Evolutionary conservation across 805 yeast genomes (phyloP), one percentile per base, ranked within the genome.

Genomic region (Myxozyma sirexii): DNA sequence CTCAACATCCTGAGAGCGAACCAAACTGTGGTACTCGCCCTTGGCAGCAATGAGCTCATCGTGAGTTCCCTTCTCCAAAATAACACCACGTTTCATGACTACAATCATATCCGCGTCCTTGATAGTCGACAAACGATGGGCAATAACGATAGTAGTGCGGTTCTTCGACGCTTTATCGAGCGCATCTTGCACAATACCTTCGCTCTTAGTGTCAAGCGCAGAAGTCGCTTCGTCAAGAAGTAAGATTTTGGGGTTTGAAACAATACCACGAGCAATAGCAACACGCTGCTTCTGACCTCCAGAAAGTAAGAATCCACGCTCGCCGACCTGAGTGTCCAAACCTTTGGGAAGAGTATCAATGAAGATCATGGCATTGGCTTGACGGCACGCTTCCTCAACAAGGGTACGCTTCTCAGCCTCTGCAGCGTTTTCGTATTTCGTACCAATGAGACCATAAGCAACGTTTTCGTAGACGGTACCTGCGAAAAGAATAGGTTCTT

Each of bases 401-500:
- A 75, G 58, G 54, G 71, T 72, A 50, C 77, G 67, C 68, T 77
- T 70, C 67, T 71, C 69, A 62, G 76, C 73, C 38, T 77, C 71
- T 53, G 75, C 42, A 55, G 77, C 76, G 62, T 71, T 46, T 44
- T 69, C 72, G 42, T 56, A 57, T 21, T 27, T 35, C 2, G 70
- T 62, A 3, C 72, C 73, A 59, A 75, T 57, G 47, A 90, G 75
- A 26, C 96, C 97, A 75, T 86, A 89, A 59, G 90, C 79, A 38
- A 90, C 83, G 69, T 90, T 90, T 68, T 90, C 96, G 70, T 84
- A 74, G 37, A 90, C 87, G 0, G 93, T 80, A 56, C 89, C 94
- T 70, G 90, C 89, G 76, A 90, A 90, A 51, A 90, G 75, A 13
- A 62, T 63, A 13, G 71, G 70, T 54, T 85, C 88, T 69, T 85